phyloP scores from a whole-genome alignment of 1,284 basidiomycete species.

The Fomitopsis palustris region DNA sequence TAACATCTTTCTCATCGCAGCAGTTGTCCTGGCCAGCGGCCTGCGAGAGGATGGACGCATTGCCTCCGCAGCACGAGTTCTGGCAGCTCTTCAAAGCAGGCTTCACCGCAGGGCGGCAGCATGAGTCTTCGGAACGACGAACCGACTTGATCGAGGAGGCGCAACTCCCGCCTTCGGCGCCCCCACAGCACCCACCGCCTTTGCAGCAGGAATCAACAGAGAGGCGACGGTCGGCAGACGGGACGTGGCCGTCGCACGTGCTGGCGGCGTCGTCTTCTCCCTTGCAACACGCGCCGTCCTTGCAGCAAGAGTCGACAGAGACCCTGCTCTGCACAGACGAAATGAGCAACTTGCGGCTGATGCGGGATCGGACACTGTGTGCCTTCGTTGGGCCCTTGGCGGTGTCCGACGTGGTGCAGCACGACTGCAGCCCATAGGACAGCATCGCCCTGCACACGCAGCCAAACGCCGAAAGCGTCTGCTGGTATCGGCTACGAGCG shows the following conservation, averaged over 20 bases:
- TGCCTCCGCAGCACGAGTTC: constrained; percentile 17
- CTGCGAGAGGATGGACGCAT: not conserved
- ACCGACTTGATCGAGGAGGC: not conserved
- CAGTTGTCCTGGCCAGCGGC: not conserved
- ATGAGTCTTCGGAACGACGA: constrained; percentile 3
- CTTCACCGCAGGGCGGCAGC: constrained; percentile 1
- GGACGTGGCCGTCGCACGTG: not conserved
- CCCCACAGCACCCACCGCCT: not conserved
- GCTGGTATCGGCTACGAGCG: constrained; percentile 25
- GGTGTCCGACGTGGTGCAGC: constrained; percentile 16
- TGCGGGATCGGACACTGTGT: not conserved
- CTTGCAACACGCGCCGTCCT: constrained; percentile 14
- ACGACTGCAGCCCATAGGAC: constrained; percentile 25
- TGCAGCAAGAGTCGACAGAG: constrained; percentile 23
- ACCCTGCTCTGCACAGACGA: constrained; percentile 8
- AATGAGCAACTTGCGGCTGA: constrained; percentile 1
- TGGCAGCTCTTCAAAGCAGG: constrained; percentile 1
- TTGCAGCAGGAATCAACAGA: constrained; percentile 7
- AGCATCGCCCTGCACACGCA: constrained; percentile 29
- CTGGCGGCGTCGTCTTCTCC: not conserved
- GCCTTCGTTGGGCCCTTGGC: constrained; percentile 3
- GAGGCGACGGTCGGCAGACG: not conserved
- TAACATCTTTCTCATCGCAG: constrained; percentile 1
- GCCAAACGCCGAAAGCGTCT: constrained; percentile 28
- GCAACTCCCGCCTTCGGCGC: not conserved